phyloP scores from a whole-genome alignment of 2,329 filamentous ascomycete species.

The Thielaviopsis euricoi region DNA sequence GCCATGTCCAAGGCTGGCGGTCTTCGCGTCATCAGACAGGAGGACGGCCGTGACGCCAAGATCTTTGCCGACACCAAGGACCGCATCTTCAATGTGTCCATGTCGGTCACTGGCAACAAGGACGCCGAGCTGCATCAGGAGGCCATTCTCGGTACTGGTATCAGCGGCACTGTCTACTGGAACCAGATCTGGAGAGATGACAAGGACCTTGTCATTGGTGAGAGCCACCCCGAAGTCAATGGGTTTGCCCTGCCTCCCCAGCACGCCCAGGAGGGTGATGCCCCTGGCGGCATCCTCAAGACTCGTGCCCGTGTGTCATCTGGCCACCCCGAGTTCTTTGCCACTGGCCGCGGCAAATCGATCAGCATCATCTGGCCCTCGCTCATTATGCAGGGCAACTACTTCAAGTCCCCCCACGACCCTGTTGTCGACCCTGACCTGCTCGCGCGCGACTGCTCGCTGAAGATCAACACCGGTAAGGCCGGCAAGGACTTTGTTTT shows the following conservation, averaged over 20 bases:
- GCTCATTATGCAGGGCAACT: conserved; percentile 43
- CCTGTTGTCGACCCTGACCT: conserved; percentile 71
- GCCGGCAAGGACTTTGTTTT: conserved; percentile 97
- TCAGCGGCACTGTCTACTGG: conserved; percentile 97
- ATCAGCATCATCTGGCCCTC: conserved; percentile 75
- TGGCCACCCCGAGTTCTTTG: conserved; percentile 82
- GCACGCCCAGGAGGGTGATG: conserved; percentile 72
- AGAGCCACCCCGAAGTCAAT: conserved; percentile 64
- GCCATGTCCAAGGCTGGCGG: conserved; percentile 87
- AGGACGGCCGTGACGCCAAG: conserved; percentile 80
- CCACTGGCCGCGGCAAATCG: conserved; percentile 85
- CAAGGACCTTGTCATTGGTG: conserved; percentile 57
- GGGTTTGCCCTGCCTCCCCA: conserved; percentile 83
- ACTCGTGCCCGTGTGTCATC: conserved; percentile 84
- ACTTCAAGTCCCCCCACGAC: conserved; percentile 47
- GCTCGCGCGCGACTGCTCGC: conserved; percentile 68
- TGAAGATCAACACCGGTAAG: conserved; percentile 94
- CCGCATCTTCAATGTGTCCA: conserved; percentile 83
- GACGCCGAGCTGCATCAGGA: conserved; percentile 38
- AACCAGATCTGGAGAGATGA: conserved; percentile 60
- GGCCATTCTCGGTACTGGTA: conserved; percentile 77
- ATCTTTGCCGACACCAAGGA: conserved; percentile 85
- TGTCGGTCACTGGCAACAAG: conserved; percentile 44
- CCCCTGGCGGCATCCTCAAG: conserved; percentile 83
- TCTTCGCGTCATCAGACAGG: conserved; percentile 82